A percentile compares a stretch with the other conserved stretches of the same genome.
phyloP scores from a whole-genome alignment of 176 grass and related monocot species.

The Bolboschoenus planiculmis region DNA sequence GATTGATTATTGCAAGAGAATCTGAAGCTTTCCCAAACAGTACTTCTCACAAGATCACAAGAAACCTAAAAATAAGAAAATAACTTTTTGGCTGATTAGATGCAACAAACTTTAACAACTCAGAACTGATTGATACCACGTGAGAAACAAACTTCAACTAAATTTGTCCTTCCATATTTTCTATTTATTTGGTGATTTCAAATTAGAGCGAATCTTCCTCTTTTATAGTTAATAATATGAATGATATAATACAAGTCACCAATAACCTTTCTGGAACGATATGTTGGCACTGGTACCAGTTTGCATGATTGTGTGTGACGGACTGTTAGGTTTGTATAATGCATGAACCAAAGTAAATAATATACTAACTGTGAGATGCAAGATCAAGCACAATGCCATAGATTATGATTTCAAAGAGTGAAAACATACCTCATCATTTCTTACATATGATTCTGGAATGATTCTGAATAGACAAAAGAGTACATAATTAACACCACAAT shows the following conservation, averaged over 20 bases:
- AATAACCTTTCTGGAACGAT: neutral
- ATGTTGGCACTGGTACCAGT: neutral
- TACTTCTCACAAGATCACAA: constrained; percentile 22
- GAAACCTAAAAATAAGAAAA: constrained; percentile 23
- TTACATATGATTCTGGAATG: constrained; percentile 22
- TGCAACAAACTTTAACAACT: neutral
- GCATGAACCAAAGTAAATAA: neutral
- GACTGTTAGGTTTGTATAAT: neutral
- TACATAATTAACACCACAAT: constrained; percentile 8
- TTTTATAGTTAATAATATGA: neutral
- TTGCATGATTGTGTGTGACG: neutral
- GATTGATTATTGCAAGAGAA: neutral
- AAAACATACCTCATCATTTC: constrained; percentile 37
- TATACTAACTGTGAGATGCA: neutral
- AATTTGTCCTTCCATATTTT: neutral
- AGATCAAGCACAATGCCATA: neutral
- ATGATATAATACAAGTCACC: neutral
- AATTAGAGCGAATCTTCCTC: neutral
- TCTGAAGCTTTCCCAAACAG: constrained; percentile 27
- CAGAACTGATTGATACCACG: neutral
- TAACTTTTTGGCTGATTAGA: neutral
- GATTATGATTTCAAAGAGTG: neutral
- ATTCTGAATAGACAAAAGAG: constrained; percentile 25
- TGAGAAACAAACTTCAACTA: neutral
- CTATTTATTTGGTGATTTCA: neutral